Base-by-base conservation (phyloP, 495 filamentous ascomycete genomes). In the Hypoxylon lenormandii region DNA sequence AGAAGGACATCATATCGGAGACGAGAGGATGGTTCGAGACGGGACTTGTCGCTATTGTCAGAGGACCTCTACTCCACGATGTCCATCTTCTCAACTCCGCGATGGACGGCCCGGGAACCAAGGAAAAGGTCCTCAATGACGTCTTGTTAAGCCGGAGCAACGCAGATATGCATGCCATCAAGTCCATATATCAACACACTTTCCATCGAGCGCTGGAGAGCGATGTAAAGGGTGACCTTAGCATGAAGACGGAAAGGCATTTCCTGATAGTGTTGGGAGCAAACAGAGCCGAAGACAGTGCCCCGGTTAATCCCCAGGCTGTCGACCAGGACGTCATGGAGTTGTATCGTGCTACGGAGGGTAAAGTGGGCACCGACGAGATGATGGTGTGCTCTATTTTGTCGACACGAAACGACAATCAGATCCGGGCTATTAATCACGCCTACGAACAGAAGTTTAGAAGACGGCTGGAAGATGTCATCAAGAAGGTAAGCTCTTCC, bases 41-140 rank as follows among this genome's bases (percentile, higher is more conserved):
- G 0, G 89, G 85, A 0, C 83, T 97, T 1, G 80, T 91, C 1
- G 85, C 88, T 6, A 81, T 96, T 37, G 85, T 90, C 18, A 87
- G 91, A 12, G 95, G 95, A 0, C 94, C 94, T 0, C 77, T 96
- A 5, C 76, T 82, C 38, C 81, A 90, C 65, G 94, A 97, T 74
- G 86, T 87, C 3, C 80, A 87, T 67, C 82, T 84, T 36, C 79
- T 91, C 10, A 77, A 87, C 66, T 81, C 89, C 3, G 88, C 92
- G 7, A 86, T 96, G 77, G 78, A 87, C 13, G 92, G 94, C 2
- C 70, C 87, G 3, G 95, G 95, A 16, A 98, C 95, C 0, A 94
- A 94, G 60, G 94, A 98, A 71, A 83, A 81, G 69, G 79, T 94
- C 3, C 84, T 98, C 30, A 92, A 96, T 71, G 95, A 98, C 64